A percentile compares a stretch with the other conserved stretches of the same genome.
These are phyloP conservation scores for Fusarium pilosicola DNA, from an alignment of 2,329 filamentous ascomycete species.

Conservation along the genomic window DNA sequence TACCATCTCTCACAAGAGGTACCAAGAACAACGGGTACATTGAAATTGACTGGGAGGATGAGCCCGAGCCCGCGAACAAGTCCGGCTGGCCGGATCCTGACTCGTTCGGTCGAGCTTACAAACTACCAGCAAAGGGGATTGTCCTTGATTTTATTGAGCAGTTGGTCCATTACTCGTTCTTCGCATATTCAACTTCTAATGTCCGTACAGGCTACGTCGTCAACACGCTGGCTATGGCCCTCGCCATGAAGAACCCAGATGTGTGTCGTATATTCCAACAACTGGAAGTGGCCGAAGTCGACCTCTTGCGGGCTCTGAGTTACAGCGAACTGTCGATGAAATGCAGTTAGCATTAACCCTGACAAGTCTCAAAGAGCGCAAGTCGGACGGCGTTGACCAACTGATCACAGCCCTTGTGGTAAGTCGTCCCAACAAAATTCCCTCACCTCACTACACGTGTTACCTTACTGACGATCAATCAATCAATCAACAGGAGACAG, in stretches of 20 bases:
- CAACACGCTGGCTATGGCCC: constrained; percentile 52
- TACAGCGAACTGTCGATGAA: constrained; percentile 64
- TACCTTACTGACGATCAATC: constrained; percentile 25
- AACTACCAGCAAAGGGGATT: constrained; percentile 71
- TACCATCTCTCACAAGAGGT: constrained; percentile 68
- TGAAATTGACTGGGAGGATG: constrained; percentile 71
- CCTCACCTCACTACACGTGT: neutral
- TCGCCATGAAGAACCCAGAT: constrained; percentile 45
- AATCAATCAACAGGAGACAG: constrained; percentile 51
- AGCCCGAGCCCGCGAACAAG: constrained; percentile 65
- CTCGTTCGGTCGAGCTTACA: constrained; percentile 72
- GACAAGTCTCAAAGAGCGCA: constrained; percentile 63
- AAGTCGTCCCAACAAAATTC: constrained; percentile 49
- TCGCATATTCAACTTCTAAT: constrained; percentile 17
- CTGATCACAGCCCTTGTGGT: constrained; percentile 72
- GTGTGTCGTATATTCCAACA: constrained; percentile 43
- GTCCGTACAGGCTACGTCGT: constrained; percentile 48
- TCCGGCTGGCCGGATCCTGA: constrained; percentile 66
- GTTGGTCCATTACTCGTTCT: constrained; percentile 53
- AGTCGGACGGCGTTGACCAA: constrained; percentile 60
- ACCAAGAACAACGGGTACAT: constrained; percentile 77
- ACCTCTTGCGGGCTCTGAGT: constrained; percentile 49
- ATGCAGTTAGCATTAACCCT: constrained; percentile 75
- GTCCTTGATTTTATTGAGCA: constrained; percentile 77
- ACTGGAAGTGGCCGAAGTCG: constrained; percentile 31